Percentiles rank a stretch among this genome's conserved stretches.
phyloP scores from a whole-genome alignment of 208 protist genomes.

The Acanthamoeba castellanii region DNA sequence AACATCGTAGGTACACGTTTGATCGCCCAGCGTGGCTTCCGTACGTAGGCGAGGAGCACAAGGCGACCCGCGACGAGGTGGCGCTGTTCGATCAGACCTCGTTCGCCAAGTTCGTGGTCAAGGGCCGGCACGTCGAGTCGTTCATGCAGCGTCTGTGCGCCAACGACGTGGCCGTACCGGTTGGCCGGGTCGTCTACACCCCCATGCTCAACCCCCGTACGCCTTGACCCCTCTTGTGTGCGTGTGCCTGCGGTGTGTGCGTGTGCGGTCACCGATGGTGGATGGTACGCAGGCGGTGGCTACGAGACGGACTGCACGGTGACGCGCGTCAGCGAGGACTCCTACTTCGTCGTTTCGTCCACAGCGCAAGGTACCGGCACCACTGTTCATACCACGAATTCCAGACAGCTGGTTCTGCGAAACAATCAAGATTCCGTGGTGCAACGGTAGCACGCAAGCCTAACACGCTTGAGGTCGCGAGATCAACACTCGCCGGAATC shows the following conservation, averaged over 20 bases:
- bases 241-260: background rate
- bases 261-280: background rate
- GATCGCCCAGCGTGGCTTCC: background rate
- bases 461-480: slow-evolving; percentile 53
- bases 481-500: slow-evolving; percentile 55
- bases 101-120: slow-evolving; percentile 29
- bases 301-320: slow-evolving; percentile 22
- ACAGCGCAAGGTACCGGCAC: background rate
- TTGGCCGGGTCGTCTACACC: background rate
- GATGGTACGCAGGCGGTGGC: background rate
- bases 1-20: background rate
- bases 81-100: slow-evolving; percentile 19
- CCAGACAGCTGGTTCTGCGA: background rate
- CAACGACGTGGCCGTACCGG: slow-evolving; percentile 6
- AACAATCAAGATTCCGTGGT: slow-evolving; percentile 21
- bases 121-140: background rate
- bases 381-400: background rate
- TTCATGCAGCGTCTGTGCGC: slow-evolving; percentile 13
- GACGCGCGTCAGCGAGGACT: background rate
- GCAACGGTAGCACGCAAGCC: slow-evolving; percentile 49
- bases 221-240: background rate
- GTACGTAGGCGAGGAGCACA: background rate
- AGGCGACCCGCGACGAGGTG: background rate
- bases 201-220: slow-evolving; percentile 15
- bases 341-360: slow-evolving; percentile 11